A percentile compares a stretch with the other conserved stretches of the same genome.
Conservation (phyloP, 2,329 filamentous ascomycete species). For the Coleophoma crateriformis region DNA sequence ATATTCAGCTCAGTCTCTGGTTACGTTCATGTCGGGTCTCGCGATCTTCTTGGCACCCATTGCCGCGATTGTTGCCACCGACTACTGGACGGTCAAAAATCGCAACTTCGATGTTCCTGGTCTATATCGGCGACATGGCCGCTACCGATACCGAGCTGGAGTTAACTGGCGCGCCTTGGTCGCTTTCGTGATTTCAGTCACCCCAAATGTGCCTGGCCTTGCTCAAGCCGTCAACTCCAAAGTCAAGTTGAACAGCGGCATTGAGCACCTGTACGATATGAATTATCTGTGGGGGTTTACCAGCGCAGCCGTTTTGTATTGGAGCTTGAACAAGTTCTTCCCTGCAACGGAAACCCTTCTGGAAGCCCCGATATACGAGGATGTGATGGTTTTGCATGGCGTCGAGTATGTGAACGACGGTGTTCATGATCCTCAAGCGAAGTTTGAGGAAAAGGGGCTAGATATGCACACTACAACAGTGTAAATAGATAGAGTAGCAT, state of each 20-base stretch:
- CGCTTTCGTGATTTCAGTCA: conserved; percentile 5
- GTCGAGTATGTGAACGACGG: not conserved
- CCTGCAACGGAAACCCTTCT: not conserved
- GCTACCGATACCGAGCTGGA: conserved; percentile 9
- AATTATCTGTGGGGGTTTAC: not conserved
- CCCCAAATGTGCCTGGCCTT: conserved; percentile 5
- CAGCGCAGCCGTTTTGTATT: not conserved
- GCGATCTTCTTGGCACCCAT: conserved; percentile 28
- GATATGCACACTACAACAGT: no score
- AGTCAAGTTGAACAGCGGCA: not conserved
- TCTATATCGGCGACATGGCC: conserved; percentile 4
- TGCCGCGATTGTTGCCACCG: conserved; percentile 4
- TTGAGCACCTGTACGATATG: not conserved
- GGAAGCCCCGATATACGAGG: not conserved
- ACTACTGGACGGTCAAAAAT: conserved; percentile 7
- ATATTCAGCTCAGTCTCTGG: conserved; percentile 12
- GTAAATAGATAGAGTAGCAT: no score
- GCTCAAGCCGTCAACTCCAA: not conserved
- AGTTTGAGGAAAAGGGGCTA: no score
- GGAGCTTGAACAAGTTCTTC: not conserved
- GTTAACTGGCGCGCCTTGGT: conserved; percentile 8
- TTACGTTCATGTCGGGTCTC: conserved; percentile 19
- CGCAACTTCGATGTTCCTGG: conserved; percentile 3
- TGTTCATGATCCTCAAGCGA: not conserved
- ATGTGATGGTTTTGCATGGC: not conserved